Percentiles rank a stretch among this genome's conserved stretches.
Conservation (phyloP, 2,329 filamentous ascomycete species). For the Aspergillus tamarii region DNA sequence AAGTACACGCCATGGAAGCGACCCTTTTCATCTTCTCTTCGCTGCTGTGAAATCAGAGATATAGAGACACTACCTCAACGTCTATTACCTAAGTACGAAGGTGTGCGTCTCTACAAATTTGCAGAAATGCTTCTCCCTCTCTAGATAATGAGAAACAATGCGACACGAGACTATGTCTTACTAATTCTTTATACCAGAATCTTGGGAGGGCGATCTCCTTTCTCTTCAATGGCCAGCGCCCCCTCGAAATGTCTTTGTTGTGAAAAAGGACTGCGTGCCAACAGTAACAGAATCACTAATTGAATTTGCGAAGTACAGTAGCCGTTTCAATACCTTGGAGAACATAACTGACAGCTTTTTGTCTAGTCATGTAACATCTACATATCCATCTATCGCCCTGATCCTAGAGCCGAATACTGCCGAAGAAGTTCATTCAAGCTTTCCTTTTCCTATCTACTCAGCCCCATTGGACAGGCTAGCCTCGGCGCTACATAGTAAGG, state of each 20-base stretch:
- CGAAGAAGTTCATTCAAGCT: slow-evolving; percentile 66
- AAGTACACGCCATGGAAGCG: slow-evolving; percentile 26
- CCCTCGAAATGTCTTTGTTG: slow-evolving; percentile 69
- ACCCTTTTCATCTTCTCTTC: slow-evolving; percentile 47
- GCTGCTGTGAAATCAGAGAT: slow-evolving; percentile 47
- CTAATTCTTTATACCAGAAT: slow-evolving; percentile 48
- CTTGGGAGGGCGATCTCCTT: slow-evolving; percentile 61
- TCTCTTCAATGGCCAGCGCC: slow-evolving; percentile 69
- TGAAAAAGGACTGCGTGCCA: slow-evolving; percentile 66
- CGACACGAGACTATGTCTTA: background rate
- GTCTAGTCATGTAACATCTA: slow-evolving; percentile 70
- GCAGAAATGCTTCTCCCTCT: background rate
- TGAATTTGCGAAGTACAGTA: slow-evolving; percentile 56
- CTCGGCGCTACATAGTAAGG: slow-evolving; percentile 70
- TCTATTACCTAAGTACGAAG: slow-evolving; percentile 66
- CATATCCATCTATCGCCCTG: slow-evolving; percentile 79
- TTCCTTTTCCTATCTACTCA: slow-evolving; percentile 75
- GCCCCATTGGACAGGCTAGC: slow-evolving; percentile 37
- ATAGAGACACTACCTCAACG: slow-evolving; percentile 52
- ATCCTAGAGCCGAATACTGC: slow-evolving; percentile 82
- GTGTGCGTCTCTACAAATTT: slow-evolving; percentile 45
- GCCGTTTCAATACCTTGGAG: background rate
- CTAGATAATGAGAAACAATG: background rate
- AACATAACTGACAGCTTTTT: slow-evolving; percentile 1
- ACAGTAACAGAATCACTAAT: slow-evolving; percentile 59